phyloP scores from a whole-genome alignment of 768 basidiomycete genomes.

The Amanita thiersii region DNA sequence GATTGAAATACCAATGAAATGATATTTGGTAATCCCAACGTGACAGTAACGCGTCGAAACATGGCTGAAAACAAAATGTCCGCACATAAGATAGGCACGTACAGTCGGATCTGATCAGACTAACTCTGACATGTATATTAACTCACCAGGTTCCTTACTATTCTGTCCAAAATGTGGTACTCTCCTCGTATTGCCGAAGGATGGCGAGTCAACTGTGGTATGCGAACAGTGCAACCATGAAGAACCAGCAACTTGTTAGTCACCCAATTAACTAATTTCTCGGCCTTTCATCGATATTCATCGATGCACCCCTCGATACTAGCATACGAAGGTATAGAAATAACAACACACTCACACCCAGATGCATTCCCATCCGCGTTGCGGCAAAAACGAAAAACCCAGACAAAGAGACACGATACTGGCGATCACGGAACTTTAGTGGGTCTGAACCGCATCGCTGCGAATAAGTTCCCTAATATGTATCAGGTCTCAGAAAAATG shows the following conservation, averaged over 20 bases:
- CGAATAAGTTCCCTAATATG: conserved; percentile 2
- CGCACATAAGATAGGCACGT: too few relatives aligned
- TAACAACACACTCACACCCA: conserved; percentile 84
- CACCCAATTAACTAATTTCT: not conserved
- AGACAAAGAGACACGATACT: conserved; percentile 70
- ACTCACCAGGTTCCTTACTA: conserved; percentile 66
- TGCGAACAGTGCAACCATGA: conserved; percentile 87
- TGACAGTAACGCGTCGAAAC: too few relatives aligned
- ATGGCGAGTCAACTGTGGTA: conserved; percentile 60
- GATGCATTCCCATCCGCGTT: conserved; percentile 91
- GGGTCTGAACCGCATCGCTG: conserved; percentile 14
- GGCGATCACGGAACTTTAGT: conserved; percentile 57
- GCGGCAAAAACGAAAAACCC: conserved; percentile 82
- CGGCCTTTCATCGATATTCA: not conserved
- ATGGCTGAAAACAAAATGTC: too few relatives aligned
- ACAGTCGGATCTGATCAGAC: too few relatives aligned
- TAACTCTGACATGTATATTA: too few relatives aligned
- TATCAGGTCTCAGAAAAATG: conserved; percentile 83
- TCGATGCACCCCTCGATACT: not conserved
- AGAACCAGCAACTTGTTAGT: conserved; percentile 86
- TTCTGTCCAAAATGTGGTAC: conserved; percentile 95
- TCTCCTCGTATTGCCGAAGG: conserved; percentile 72
- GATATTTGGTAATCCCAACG: too few relatives aligned
- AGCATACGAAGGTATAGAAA: conserved; percentile 92
- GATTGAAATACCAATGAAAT: too few relatives aligned